phyloP scores from a whole-genome alignment of 2,329 filamentous ascomycete species.

The Fusarium sp. region DNA sequence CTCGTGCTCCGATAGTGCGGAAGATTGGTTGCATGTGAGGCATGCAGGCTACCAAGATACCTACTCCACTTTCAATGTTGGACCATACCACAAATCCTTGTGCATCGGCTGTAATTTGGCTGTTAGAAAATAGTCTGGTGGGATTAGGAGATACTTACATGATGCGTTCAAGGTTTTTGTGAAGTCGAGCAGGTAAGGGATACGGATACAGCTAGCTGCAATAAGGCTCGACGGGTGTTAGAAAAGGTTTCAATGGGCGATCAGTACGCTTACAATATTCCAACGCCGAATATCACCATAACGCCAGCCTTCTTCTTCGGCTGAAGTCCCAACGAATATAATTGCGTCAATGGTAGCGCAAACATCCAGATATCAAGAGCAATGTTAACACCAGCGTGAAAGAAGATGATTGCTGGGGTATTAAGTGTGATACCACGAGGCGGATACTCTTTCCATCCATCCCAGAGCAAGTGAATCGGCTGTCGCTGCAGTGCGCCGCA shows the following conservation, averaged over 20 bases:
- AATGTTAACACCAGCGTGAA: neutral
- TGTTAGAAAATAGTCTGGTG: neutral
- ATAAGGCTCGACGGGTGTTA: neutral
- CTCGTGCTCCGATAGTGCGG: neutral
- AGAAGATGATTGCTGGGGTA: neutral
- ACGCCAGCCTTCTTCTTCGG: neutral
- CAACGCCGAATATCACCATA: neutral
- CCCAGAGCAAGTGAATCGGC: neutral
- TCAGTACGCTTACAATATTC: neutral
- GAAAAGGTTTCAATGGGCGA: no score
- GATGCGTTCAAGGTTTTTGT: neutral
- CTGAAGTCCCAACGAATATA: neutral
- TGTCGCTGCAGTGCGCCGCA: neutral
- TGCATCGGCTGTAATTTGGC: neutral
- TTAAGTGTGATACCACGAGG: neutral
- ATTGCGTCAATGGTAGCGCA: neutral
- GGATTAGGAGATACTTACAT: neutral
- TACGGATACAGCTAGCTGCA: conserved; percentile 3
- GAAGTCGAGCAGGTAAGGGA: neutral
- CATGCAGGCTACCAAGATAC: conserved; percentile 3
- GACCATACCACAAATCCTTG: conserved; percentile 9
- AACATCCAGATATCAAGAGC: conserved; percentile 11
- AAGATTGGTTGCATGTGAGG: neutral
- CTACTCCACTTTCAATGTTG: neutral
- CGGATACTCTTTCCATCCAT: neutral